A percentile compares a stretch with the other conserved stretches of the same genome.
These are phyloP conservation scores for Botrytis paeoniae DNA, from an alignment of 2,329 filamentous ascomycete genomes.

Conservation along the genomic window DNA sequence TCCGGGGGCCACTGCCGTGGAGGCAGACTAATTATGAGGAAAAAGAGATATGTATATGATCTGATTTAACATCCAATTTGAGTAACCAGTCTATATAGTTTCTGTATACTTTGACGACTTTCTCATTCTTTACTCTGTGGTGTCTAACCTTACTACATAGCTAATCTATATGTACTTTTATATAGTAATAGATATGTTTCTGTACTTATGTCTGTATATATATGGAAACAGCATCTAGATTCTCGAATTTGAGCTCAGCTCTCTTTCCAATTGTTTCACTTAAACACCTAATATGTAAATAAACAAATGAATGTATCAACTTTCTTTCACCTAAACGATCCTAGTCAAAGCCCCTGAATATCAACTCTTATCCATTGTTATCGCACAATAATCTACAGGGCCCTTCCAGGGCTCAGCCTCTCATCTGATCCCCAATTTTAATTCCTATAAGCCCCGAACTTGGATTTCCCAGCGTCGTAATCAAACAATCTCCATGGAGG, in stretches of 20 bases:
- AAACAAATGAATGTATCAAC: background rate
- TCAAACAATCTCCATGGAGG: background rate
- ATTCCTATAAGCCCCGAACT: background rate
- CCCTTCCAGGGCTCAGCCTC: background rate
- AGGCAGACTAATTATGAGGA: background rate
- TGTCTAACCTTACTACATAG: background rate
- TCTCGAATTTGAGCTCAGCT: background rate
- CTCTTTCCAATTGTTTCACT: background rate
- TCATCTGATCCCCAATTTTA: background rate
- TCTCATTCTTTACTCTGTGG: background rate
- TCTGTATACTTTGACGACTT: background rate
- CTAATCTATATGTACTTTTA: background rate
- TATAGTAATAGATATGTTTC: background rate
- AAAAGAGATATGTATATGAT: background rate
- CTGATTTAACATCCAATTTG: background rate
- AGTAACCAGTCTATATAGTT: background rate
- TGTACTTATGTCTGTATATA: background rate
- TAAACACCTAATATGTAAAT: background rate
- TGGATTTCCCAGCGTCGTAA: slow-evolving; percentile 6
- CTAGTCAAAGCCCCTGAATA: slow-evolving; percentile 4
- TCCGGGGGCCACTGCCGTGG: background rate
- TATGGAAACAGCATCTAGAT: too few relatives aligned
- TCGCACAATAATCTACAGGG: background rate
- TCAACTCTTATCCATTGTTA: slow-evolving; percentile 8
- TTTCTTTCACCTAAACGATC: background rate